phyloP scores from a whole-genome alignment of 768 basidiomycete species.

The Mycena haematopus region DNA sequence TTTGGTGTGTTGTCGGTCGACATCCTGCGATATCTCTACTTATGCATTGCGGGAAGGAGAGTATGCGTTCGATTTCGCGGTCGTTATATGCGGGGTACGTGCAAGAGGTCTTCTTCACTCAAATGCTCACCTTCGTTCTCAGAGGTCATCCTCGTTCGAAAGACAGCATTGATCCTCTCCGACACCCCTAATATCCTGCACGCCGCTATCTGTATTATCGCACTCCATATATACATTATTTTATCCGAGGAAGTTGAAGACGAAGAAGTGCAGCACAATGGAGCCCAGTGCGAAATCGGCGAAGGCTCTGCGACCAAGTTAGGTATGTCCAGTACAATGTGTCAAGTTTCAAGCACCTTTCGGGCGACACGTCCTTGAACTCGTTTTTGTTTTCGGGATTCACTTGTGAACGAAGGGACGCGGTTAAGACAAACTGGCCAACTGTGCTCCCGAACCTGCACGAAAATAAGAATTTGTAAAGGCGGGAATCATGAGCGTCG shows the following conservation, averaged over 20 bases:
- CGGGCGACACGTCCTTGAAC: slow-evolving; percentile 93
- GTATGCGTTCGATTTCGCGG: slow-evolving; percentile 85
- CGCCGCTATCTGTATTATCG: slow-evolving; percentile 22
- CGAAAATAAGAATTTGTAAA: background rate
- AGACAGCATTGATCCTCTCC: slow-evolving; percentile 43
- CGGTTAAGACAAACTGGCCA: slow-evolving; percentile 96
- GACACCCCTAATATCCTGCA: slow-evolving; percentile 17
- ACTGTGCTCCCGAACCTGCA: slow-evolving; percentile 90
- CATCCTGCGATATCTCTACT: background rate
- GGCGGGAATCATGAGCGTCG: slow-evolving; percentile 36
- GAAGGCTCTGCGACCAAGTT: slow-evolving; percentile 73
- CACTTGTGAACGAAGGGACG: slow-evolving; percentile 90
- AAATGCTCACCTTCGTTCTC: slow-evolving; percentile 6
- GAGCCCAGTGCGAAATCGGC: slow-evolving; percentile 97
- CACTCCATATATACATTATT: slow-evolving; percentile 28
- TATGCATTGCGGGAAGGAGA: slow-evolving; percentile 59
- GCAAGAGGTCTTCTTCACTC: slow-evolving; percentile 7
- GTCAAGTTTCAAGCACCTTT: slow-evolving; percentile 67
- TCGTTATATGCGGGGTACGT: slow-evolving; percentile 83
- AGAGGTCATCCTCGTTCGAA: slow-evolving; percentile 82
- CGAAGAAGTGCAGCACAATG: slow-evolving; percentile 96
- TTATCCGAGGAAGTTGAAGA: slow-evolving; percentile 96
- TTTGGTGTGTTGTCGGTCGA: slow-evolving; percentile 54
- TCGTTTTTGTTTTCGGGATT: slow-evolving; percentile 82
- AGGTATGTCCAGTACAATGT: background rate